A percentile compares a stretch with the other conserved stretches of the same genome.
phyloP scores from a whole-genome alignment of 495 filamentous ascomycete species.

The Trypethelium eluteriae region DNA sequence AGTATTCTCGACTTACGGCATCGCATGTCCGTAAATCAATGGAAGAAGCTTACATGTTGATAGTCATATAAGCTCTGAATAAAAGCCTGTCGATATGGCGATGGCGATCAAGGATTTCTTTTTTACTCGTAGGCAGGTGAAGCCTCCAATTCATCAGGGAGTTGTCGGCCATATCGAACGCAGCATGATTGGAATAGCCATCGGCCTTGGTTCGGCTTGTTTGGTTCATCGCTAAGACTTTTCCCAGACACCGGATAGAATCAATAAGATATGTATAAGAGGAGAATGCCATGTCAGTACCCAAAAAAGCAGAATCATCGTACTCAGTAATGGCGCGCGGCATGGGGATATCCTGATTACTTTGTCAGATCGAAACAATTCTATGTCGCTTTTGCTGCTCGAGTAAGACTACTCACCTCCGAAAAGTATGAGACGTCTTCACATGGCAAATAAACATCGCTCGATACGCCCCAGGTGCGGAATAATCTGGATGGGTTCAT shows the following conservation, averaged over 20 bases:
- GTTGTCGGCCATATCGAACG: constrained; percentile 54
- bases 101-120: constrained; percentile 58
- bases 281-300: constrained; percentile 59
- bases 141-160: constrained; percentile 75
- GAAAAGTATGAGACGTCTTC: constrained; percentile 59
- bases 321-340: constrained; percentile 61
- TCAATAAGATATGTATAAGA: constrained; percentile 70
- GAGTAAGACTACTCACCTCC: constrained; percentile 27
- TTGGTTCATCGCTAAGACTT: constrained; percentile 52
- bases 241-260: constrained; percentile 56
- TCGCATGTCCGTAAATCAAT: not conserved
- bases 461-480: constrained; percentile 31
- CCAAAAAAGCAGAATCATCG: constrained; percentile 58
- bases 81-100: constrained; percentile 78
- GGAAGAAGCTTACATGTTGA: constrained; percentile 44
- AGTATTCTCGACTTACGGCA: not conserved
- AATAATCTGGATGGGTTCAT: constrained; percentile 32
- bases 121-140: constrained; percentile 70
- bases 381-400: constrained; percentile 3
- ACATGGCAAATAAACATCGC: constrained; percentile 54
- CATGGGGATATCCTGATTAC: constrained; percentile 50
- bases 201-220: constrained; percentile 11
- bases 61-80: constrained; percentile 84
- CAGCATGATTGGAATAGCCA: constrained; percentile 16
- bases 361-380: not conserved